Conservation (phyloP, 352 stramenopile species). For the Pythium pyrilobum region DNA sequence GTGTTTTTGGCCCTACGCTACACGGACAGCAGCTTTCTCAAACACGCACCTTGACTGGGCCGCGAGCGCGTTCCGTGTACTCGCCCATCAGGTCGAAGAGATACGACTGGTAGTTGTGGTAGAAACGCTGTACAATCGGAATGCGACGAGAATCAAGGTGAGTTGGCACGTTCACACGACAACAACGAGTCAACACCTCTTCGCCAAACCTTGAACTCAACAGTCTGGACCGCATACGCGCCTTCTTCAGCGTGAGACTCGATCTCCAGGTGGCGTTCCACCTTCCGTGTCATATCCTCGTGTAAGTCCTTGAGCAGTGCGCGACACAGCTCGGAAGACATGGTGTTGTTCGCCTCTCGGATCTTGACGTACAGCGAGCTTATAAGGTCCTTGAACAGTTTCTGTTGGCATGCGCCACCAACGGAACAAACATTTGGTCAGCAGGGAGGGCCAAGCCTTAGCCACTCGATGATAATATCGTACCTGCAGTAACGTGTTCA, state of each 20-base stretch:
- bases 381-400: conserved; percentile 76
- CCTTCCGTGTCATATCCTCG: conserved; percentile 48
- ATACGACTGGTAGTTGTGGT: conserved; percentile 61
- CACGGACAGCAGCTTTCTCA: neutral
- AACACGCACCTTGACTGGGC: conserved; percentile 44
- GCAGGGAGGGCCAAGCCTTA: too few relatives aligned
- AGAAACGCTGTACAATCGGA: conserved; percentile 48
- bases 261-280: conserved; percentile 46
- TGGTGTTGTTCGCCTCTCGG: conserved; percentile 64
- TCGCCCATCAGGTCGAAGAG: conserved; percentile 64
- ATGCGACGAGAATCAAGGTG: neutral
- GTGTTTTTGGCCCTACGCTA: too few relatives aligned
- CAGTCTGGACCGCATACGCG: conserved; percentile 59
- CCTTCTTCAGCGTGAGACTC: conserved; percentile 40
- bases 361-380: conserved; percentile 61
- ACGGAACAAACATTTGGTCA: too few relatives aligned
- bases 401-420: too few relatives aligned
- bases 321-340: conserved; percentile 60
- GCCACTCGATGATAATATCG: neutral
- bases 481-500: conserved; percentile 58
- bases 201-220: conserved; percentile 56
- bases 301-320: conserved; percentile 52
- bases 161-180: too few relatives aligned
- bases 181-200: neutral
- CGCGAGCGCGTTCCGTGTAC: conserved; percentile 62